These are phyloP conservation scores for Ilex paraguariensis DNA, from an alignment of 305 asterid genomes.

Conservation along the genomic window DNA sequence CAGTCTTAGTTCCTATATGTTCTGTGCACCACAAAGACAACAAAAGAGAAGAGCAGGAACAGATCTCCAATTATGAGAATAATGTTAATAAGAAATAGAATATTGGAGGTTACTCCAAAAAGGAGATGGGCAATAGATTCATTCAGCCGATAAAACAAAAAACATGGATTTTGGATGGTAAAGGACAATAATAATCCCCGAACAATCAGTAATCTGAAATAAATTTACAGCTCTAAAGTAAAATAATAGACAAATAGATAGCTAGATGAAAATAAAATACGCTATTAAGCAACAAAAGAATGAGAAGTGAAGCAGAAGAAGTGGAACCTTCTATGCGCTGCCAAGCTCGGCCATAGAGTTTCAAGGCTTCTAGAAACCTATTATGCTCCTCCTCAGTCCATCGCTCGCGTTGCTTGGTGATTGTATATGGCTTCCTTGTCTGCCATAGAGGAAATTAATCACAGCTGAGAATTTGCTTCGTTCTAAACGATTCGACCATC, in stretches of 20 bases:
- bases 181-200: not conserved
- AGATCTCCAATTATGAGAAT: conserved; percentile 38
- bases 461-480: not conserved
- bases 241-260: not conserved
- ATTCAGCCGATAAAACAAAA: conserved; percentile 20
- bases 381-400: conserved; percentile 98
- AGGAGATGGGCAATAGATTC: conserved; percentile 7
- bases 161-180: not conserved
- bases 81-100: conserved; percentile 19
- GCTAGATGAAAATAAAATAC: not conserved
- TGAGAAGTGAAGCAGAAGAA: not conserved
- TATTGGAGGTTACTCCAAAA: conserved; percentile 2
- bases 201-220: conserved; percentile 7
- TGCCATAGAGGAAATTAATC: conserved; percentile 24
- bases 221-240: conserved; percentile 6
- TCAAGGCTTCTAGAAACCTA: conserved; percentile 88
- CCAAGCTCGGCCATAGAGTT: conserved; percentile 98
- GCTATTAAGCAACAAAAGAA: conserved; percentile 2
- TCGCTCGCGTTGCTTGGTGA: conserved; percentile 93
- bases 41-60: conserved; percentile 31
- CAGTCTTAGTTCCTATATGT: conserved; percentile 98
- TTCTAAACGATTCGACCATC: too few species aligned
- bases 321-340: conserved; percentile 91
- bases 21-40: conserved; percentile 67
- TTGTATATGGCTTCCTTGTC: conserved; percentile 94